These are phyloP conservation scores for Jimgerdemannia flammicorona DNA, from an alignment of 192 early-diverging fungal species.

Conservation along the genomic window DNA sequence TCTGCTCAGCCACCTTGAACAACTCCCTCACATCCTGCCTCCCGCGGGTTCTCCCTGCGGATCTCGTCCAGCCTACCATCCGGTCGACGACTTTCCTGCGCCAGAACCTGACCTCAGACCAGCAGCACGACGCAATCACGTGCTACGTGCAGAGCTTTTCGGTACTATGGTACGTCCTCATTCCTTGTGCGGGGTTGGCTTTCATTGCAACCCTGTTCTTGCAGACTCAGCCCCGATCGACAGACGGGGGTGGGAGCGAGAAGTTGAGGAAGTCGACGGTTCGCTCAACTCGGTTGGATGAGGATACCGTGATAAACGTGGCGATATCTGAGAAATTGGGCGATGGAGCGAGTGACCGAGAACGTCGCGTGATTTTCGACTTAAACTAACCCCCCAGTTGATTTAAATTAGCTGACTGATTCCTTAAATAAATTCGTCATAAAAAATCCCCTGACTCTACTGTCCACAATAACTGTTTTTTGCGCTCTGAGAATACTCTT, in stretches of 20 bases:
- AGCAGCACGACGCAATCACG: not conserved
- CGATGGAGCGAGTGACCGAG: not conserved
- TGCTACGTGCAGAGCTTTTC: not conserved
- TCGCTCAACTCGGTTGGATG: not conserved
- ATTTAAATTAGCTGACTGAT: too few relatives aligned
- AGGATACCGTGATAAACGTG: not conserved
- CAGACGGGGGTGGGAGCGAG: not conserved
- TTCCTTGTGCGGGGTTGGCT: slow-evolving; percentile 44
- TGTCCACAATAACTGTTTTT: too few relatives aligned
- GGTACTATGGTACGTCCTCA: slow-evolving; percentile 16
- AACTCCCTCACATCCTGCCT: slow-evolving; percentile 16
- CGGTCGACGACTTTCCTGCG: not conserved
- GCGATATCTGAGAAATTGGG: not conserved
- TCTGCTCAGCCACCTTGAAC: slow-evolving; percentile 29
- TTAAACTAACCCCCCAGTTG: too few relatives aligned
- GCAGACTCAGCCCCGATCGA: slow-evolving; percentile 2
- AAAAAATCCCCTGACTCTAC: too few relatives aligned
- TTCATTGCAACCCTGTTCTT: slow-evolving; percentile 49
- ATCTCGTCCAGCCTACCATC: slow-evolving; percentile 12
- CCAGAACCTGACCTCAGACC: not conserved
- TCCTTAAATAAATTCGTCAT: too few relatives aligned
- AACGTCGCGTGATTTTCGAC: not conserved
- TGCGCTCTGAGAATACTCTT: too few relatives aligned
- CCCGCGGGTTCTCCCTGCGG: slow-evolving; percentile 4
- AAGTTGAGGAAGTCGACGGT: not conserved